These are phyloP conservation scores for Dryas alaskensis DNA, from an alignment of 306 rosid genomes.

Conservation along the genomic window DNA sequence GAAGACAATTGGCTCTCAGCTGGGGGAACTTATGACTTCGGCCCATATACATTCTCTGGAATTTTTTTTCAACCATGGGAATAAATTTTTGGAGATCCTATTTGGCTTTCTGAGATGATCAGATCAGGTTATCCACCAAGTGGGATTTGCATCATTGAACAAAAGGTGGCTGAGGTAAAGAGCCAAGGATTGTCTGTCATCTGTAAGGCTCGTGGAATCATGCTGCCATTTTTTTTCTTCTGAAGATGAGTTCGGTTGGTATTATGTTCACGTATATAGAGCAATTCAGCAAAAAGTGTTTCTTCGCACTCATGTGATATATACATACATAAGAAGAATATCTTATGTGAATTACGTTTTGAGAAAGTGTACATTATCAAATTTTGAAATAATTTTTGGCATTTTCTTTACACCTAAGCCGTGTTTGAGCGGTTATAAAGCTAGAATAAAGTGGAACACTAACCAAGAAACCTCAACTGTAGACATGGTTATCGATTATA, in stretches of 20 bases:
- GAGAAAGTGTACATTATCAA: slow-evolving; percentile 73
- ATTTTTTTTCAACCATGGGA: slow-evolving; percentile 63
- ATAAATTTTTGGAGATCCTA: slow-evolving; percentile 52
- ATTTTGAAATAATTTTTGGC: slow-evolving; percentile 66
- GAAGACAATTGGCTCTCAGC: slow-evolving; percentile 38
- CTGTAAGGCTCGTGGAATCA: slow-evolving; percentile 40
- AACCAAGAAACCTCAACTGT: too few relatives aligned
- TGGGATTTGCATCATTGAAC: slow-evolving; percentile 40
- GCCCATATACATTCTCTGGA: slow-evolving; percentile 64
- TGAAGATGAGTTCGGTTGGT: slow-evolving; percentile 50
- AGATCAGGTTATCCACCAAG: slow-evolving; percentile 29
- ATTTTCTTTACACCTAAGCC: slow-evolving; percentile 24
- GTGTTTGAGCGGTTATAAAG: neutral
- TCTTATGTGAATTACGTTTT: slow-evolving; percentile 31
- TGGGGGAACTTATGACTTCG: slow-evolving; percentile 36
- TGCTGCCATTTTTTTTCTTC: slow-evolving; percentile 35
- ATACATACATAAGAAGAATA: slow-evolving; percentile 48
- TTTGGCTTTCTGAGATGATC: slow-evolving; percentile 43
- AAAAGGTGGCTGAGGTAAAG: slow-evolving; percentile 36
- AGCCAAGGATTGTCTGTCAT: slow-evolving; percentile 34
- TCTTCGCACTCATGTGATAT: slow-evolving; percentile 37
- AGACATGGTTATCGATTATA: too few relatives aligned
- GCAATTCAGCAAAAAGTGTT: slow-evolving; percentile 29
- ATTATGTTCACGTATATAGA: slow-evolving; percentile 59
- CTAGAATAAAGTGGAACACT: too few relatives aligned